Evolutionary conservation across 2,329 filamentous ascomycete genomes (phyloP).

Genomic region (Cryphonectria japonica): DNA sequence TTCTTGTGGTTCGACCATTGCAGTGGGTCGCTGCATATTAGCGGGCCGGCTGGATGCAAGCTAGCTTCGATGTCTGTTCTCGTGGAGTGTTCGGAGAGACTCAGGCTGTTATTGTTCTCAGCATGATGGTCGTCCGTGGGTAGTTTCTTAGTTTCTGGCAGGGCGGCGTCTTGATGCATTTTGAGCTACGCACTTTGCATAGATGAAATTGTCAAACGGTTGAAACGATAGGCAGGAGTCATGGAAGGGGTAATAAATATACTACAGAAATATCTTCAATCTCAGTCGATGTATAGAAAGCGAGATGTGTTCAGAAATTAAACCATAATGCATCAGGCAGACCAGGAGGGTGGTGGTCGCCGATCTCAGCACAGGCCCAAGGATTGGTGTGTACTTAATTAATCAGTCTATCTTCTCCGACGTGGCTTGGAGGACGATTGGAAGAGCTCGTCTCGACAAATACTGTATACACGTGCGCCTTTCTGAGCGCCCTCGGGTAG

Average conservation of each 20-base stretch:
- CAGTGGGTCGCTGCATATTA: neutral
- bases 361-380: neutral
- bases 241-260: neutral
- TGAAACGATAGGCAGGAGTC: too few relatives aligned
- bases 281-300: neutral
- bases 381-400: neutral
- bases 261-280: neutral
- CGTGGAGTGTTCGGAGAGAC: neutral
- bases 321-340: neutral
- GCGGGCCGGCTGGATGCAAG: neutral
- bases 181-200: too few relatives aligned
- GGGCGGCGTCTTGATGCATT: neutral
- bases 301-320: neutral
- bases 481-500: neutral
- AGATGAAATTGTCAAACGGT: too few relatives aligned
- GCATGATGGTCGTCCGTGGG: neutral
- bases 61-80: neutral
- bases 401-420: neutral
- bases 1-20: constrained; percentile 12
- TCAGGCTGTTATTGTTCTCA: neutral
- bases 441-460: neutral
- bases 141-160: neutral
- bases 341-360: neutral
- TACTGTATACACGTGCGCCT: neutral
- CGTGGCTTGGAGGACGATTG: neutral